Conservation (phyloP, 108 stramenopile species). For the Heterococcus sp. region DNA sequence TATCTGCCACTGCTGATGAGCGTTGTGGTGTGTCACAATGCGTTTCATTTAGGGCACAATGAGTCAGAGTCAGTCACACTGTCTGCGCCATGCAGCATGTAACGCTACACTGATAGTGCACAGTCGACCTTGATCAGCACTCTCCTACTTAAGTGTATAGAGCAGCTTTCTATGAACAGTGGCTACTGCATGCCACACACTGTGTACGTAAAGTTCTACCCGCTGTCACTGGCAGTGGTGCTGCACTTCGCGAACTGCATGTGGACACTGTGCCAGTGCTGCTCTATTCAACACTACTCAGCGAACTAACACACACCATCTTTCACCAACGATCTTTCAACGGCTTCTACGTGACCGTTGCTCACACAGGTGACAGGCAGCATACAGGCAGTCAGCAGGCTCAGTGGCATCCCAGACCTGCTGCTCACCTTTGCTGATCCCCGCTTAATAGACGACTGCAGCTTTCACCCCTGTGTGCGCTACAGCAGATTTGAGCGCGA, state of each 20-base stretch:
- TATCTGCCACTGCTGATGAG: no score
- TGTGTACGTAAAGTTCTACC: background rate
- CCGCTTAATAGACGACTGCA: constrained; percentile 85
- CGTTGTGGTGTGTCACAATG: no score
- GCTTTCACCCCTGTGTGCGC: constrained; percentile 97
- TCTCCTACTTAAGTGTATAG: no score
- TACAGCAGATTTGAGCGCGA: constrained; percentile 86
- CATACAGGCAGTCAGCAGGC: constrained; percentile 79
- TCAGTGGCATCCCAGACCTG: constrained; percentile 93
- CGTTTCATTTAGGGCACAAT: no score
- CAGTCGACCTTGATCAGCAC: no score
- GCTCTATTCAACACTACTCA: background rate
- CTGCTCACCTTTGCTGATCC: constrained; percentile 69
- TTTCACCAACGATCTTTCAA: background rate
- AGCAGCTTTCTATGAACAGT: no score
- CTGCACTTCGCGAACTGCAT: background rate
- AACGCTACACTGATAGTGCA: no score
- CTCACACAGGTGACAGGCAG: constrained; percentile 77
- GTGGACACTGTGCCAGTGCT: background rate
- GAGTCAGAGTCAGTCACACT: no score
- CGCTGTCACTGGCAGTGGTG: background rate
- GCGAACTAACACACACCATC: background rate
- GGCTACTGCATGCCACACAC: no score
- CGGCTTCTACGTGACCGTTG: background rate
- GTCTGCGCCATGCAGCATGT: no score